Conservation (phyloP, 2,329 filamentous ascomycete species). For the Eurotiales sp. region DNA sequence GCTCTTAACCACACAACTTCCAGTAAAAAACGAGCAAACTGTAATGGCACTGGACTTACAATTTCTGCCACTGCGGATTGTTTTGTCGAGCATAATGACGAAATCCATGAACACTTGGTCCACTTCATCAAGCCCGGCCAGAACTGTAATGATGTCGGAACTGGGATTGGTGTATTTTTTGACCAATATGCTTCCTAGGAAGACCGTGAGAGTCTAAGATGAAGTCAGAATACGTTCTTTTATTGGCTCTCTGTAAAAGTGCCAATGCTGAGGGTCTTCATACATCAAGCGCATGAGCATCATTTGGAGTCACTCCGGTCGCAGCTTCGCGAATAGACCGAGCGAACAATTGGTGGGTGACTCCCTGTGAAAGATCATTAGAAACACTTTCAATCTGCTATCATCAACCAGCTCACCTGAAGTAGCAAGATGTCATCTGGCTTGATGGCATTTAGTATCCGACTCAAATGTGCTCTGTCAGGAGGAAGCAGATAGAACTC, state of each 20-base stretch:
- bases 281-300: conserved; percentile 84
- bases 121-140: conserved; percentile 84
- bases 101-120: conserved; percentile 87
- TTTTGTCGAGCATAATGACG: conserved; percentile 74
- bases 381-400: background rate
- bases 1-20: background rate
- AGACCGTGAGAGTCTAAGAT: conserved; percentile 77
- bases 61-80: conserved; percentile 70
- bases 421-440: conserved; percentile 72
- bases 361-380: conserved; percentile 43
- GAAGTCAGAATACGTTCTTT: background rate
- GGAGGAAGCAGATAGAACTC: conserved; percentile 92
- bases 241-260: background rate
- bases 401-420: conserved; percentile 49
- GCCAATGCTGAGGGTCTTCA: conserved; percentile 10
- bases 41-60: conserved; percentile 56
- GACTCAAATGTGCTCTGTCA: conserved; percentile 65
- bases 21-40: background rate
- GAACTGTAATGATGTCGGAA: conserved; percentile 85
- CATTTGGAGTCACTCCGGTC: conserved; percentile 56
- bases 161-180: conserved; percentile 95
- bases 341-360: conserved; percentile 73
- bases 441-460: conserved; percentile 65
- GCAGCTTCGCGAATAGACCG: conserved; percentile 69
- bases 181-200: conserved; percentile 73